phyloP scores from a whole-genome alignment of 352 stramenopile species.

The Blastocystis sp. region DNA sequence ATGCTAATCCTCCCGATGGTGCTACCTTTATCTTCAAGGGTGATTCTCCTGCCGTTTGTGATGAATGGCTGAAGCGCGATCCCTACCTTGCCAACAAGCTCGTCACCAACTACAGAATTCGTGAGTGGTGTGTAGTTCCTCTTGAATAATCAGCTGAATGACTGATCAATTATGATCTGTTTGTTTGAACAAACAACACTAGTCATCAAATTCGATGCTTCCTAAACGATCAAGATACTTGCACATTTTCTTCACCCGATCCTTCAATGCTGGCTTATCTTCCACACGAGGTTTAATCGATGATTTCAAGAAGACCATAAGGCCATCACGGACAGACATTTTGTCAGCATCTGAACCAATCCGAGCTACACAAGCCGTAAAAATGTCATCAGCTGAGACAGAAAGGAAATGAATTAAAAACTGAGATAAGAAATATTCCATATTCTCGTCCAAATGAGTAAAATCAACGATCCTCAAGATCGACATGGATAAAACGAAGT shows the following conservation, averaged over 20 bases:
- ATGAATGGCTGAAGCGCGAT: slow-evolving; percentile 61
- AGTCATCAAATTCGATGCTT: slow-evolving; percentile 6
- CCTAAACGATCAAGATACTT: slow-evolving; percentile 60
- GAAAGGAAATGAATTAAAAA: slow-evolving; percentile 17
- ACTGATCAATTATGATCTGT: slow-evolving; percentile 13
- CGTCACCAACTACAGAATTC: slow-evolving; percentile 62
- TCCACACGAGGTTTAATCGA: slow-evolving; percentile 9
- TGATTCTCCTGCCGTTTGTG: slow-evolving; percentile 52
- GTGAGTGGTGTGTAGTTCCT: slow-evolving; percentile 63
- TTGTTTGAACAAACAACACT: slow-evolving; percentile 27
- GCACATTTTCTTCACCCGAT: slow-evolving; percentile 21
- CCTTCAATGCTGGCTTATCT: slow-evolving; percentile 41
- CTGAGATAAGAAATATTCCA: slow-evolving; percentile 10
- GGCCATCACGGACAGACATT: slow-evolving; percentile 14
- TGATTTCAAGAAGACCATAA: slow-evolving; percentile 45
- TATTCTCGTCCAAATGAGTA: neutral
- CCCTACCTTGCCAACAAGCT: slow-evolving; percentile 59
- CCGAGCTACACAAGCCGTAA: slow-evolving; percentile 6
- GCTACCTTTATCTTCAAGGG: slow-evolving; percentile 62
- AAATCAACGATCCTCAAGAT: slow-evolving; percentile 49
- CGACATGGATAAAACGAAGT: slow-evolving; percentile 36
- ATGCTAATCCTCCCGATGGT: slow-evolving; percentile 60
- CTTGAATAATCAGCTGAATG: slow-evolving; percentile 58
- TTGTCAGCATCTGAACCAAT: slow-evolving; percentile 12
- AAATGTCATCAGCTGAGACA: neutral